These are phyloP conservation scores for Blumeria graminis DNA, from an alignment of 2,329 filamentous ascomycete genomes.

Conservation along the genomic window DNA sequence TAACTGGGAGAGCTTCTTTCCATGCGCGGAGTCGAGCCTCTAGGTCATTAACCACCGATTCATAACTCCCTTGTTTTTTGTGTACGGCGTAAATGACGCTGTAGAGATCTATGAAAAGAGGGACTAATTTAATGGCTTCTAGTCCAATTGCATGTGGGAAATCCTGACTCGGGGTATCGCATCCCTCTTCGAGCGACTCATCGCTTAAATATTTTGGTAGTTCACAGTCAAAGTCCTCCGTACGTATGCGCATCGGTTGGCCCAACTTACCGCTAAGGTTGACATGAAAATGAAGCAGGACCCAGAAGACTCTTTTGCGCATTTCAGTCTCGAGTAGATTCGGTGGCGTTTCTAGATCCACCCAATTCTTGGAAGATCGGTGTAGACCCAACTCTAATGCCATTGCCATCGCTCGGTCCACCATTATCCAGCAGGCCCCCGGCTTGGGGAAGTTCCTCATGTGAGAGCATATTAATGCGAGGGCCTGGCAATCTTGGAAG, in stretches of 20 bases:
- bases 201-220: conserved; percentile 50
- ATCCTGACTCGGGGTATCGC: conserved; percentile 28
- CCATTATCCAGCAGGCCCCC: conserved; percentile 46
- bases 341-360: background rate
- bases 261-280: conserved; percentile 55
- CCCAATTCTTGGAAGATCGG: conserved; percentile 23
- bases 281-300: conserved; percentile 38
- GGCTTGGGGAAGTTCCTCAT: conserved; percentile 60
- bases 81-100: conserved; percentile 50
- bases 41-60: conserved; percentile 35
- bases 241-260: conserved; percentile 47
- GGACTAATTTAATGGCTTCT: conserved; percentile 37
- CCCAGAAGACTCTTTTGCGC: conserved; percentile 59
- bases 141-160: conserved; percentile 46
- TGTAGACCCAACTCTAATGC: conserved; percentile 58
- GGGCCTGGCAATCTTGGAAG: conserved; percentile 44
- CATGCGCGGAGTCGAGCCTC: conserved; percentile 40
- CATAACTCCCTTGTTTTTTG: conserved; percentile 27
- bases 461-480: conserved; percentile 47
- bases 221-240: conserved; percentile 58
- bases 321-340: conserved; percentile 46
- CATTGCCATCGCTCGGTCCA: conserved; percentile 36
- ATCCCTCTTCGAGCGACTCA: conserved; percentile 38
- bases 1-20: conserved; percentile 36
- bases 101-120: conserved; percentile 50